A percentile compares a stretch with the other conserved stretches of the same genome.
phyloP scores from a whole-genome alignment of 2,329 filamentous ascomycete genomes.

The Amauroascus niger region DNA sequence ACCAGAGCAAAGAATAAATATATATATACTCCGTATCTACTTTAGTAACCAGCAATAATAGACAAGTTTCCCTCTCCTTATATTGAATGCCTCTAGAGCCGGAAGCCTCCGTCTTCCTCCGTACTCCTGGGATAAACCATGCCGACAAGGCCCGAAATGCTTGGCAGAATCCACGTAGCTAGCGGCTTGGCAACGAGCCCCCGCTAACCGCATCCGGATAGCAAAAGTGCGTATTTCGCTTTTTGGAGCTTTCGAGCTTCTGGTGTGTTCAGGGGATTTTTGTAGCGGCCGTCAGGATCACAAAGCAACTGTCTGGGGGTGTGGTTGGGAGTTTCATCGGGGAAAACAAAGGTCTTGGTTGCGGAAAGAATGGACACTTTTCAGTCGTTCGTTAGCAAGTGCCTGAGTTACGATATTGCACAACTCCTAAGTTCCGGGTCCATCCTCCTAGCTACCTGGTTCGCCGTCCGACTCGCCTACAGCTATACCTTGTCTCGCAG shows the following conservation, averaged over 20 bases:
- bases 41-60: no score
- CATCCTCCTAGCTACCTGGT: constrained; percentile 4
- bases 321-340: neutral
- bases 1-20: no score
- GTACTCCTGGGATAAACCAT: no score
- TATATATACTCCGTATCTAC: no score
- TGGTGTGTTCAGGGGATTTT: neutral
- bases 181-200: neutral
- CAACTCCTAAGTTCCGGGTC: constrained; percentile 11
- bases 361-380: constrained; percentile 13
- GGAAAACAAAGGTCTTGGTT: neutral
- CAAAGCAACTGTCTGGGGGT: neutral
- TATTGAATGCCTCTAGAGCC: no score
- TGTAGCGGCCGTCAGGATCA: no score
- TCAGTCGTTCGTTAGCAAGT: constrained; percentile 2
- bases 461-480: constrained; percentile 10
- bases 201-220: constrained; percentile 1
- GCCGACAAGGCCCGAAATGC: no score
- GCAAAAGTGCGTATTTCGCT: no score
- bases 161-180: neutral
- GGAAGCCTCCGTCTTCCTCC: no score
- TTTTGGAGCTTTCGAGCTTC: neutral
- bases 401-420: neutral
- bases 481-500: constrained; percentile 15
- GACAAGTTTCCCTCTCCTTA: no score